Evolutionary conservation across 202 grass and related monocot genomes (phyloP).

Genomic region (Bolboschoenoplectus hybrid): DNA sequence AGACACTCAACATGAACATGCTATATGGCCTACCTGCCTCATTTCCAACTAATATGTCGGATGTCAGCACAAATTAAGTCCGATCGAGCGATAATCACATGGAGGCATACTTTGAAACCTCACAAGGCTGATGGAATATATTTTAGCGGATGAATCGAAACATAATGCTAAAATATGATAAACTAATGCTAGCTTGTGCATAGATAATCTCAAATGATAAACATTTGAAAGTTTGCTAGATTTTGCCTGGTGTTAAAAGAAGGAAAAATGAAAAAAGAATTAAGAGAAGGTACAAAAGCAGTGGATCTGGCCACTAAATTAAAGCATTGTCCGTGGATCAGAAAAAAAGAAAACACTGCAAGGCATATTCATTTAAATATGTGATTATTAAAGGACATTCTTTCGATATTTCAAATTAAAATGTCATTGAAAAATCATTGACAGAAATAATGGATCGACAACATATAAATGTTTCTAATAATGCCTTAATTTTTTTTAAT

Average conservation of each 20-base stretch:
- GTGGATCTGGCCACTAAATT: no score
- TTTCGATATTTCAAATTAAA: background rate
- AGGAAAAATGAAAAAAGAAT: background rate
- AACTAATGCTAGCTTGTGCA: background rate
- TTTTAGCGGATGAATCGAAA: slow-evolving; percentile 15
- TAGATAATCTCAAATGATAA: slow-evolving; percentile 6
- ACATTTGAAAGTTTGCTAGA: background rate
- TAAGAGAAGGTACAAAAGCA: background rate
- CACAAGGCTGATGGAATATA: slow-evolving; percentile 12
- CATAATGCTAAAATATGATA: background rate
- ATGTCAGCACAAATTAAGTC: slow-evolving; percentile 3
- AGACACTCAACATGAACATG: background rate
- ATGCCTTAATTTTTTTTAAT: background rate
- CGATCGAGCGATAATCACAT: slow-evolving; percentile 2
- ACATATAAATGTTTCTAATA: no score
- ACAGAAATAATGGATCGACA: background rate
- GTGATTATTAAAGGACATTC: no score
- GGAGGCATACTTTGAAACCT: background rate
- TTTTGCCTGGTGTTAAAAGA: background rate
- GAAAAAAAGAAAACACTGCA: background rate
- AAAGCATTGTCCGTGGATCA: no score
- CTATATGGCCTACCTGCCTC: background rate
- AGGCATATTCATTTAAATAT: no score
- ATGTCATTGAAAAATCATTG: background rate
- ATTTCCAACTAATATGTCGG: background rate